Base-by-base conservation (phyloP, 192 early-diverging fungal genomes). In the Coemansia sp. region DNA sequence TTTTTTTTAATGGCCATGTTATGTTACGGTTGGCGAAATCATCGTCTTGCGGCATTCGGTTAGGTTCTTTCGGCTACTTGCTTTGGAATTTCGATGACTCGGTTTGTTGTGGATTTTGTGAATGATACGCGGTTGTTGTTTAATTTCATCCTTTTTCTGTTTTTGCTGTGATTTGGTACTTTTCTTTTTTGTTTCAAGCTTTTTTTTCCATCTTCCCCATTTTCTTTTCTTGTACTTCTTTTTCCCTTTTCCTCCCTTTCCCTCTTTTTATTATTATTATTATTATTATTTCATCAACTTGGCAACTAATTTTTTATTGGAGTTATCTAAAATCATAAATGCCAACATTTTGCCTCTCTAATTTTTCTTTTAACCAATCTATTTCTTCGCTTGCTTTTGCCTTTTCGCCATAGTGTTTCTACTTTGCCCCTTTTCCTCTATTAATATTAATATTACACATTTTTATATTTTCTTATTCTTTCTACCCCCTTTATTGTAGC, bases 261-360 rank as follows among this genome's bases (percentile, higher is more conserved):
- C 28, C 27, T n/a, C 52, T 20, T 30, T 18, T 54, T 30, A 25
- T 24, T 24, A 23, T 19, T 25, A 24, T 32, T 32, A 32, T 32
- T 42, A 42, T 42, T 42, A 42, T 42, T 42, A 42, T 42, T 42
- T 13, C 8, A 42, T 42, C 39, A 42, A 42, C 13, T 42, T 42
- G 13, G 5, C 52, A 54, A 54, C 28, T 29, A 54, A n/a, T 6
- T 30, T 54, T 30, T 19, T 7, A 29, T 29, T 54, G 25, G 3
- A 54, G 28, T 29, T 14, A 18, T 54, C 28, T 19, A 54, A 54
- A 25, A 54, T 54, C 39, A 42, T 29, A 54, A 54, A 54, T 14
- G 1, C 19, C 27, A 54, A 54, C 52, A 54, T 54, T 29, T 54
- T 29, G 52, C 27, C 27, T 29, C 28, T 54, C 27, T 50, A 50